Conservation (phyloP, 345 rosid species). For the Gossypium mustelinum region DNA sequence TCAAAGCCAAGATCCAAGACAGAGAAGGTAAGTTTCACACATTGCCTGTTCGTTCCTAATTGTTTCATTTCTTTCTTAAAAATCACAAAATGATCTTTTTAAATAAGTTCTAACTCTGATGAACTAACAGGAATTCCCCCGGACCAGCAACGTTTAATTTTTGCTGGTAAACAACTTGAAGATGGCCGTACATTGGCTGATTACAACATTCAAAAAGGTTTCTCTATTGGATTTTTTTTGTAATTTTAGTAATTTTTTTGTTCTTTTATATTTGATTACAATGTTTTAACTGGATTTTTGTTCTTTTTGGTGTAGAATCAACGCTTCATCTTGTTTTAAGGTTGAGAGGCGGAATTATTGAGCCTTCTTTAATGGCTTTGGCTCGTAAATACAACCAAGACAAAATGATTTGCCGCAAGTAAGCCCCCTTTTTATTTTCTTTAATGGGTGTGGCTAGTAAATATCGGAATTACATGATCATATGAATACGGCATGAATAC, state of each 20-base stretch:
- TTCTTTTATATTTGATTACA: neutral
- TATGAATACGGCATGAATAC: too few species aligned
- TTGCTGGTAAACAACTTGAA: constrained; percentile 90
- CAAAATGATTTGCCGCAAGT: constrained; percentile 92
- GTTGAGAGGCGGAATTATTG: constrained; percentile 89
- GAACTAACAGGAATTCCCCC: constrained; percentile 64
- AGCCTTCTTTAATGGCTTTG: constrained; percentile 85
- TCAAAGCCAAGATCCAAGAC: constrained; percentile 90
- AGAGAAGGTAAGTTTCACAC: constrained; percentile 51
- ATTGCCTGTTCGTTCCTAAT: neutral
- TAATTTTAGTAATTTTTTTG: neutral
- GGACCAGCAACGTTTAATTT: constrained; percentile 84
- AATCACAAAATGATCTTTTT: neutral
- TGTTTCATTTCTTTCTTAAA: neutral
- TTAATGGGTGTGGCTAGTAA: too few species aligned
- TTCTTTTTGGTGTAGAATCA: constrained; percentile 37
- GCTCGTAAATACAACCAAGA: constrained; percentile 90
- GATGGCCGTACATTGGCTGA: constrained; percentile 91
- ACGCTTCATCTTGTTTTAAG: constrained; percentile 83
- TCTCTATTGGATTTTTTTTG: too few species aligned
- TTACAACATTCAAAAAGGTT: constrained; percentile 86
- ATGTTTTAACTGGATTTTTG: neutral
- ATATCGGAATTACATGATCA: too few species aligned
- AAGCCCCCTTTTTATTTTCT: constrained; percentile 20
- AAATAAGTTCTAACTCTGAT: neutral